A percentile compares a stretch with the other conserved stretches of the same genome.
Conservation (phyloP, 2,329 filamentous ascomycete species). For the Huntiella decipiens region DNA sequence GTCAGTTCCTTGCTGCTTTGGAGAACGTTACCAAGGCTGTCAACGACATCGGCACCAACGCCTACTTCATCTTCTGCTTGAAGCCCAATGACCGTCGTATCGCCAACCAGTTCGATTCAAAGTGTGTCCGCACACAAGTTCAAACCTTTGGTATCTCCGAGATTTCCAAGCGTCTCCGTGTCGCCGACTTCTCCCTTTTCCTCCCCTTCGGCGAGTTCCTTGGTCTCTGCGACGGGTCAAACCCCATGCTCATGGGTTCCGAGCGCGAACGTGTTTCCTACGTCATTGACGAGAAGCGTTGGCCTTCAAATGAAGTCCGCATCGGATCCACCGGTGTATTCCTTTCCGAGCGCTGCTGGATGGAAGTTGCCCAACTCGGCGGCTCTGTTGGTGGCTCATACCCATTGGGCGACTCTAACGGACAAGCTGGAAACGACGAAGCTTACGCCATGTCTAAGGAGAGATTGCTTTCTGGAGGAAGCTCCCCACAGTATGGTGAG, state of each 20-base stretch:
- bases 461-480: conserved; percentile 33
- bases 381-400: conserved; percentile 23
- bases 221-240: conserved; percentile 57
- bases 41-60: conserved; percentile 64
- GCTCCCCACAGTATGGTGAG: conserved; percentile 45
- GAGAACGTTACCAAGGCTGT: conserved; percentile 84
- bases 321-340: conserved; percentile 89
- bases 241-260: conserved; percentile 72
- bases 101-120: conserved; percentile 97
- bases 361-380: conserved; percentile 62
- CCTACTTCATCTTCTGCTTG: conserved; percentile 91
- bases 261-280: conserved; percentile 82
- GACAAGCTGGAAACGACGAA: conserved; percentile 40
- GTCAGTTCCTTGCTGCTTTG: conserved; percentile 74
- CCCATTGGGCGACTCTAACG: conserved; percentile 37
- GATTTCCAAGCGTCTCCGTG: conserved; percentile 80
- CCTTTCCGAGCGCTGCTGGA: conserved; percentile 88
- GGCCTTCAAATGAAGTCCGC: conserved; percentile 79
- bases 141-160: conserved; percentile 94
- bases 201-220: conserved; percentile 91
- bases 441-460: conserved; percentile 46
- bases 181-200: conserved; percentile 90
- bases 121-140: conserved; percentile 85
- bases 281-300: conserved; percentile 79
- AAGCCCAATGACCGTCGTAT: conserved; percentile 96